Percentiles rank a stretch among this genome's conserved stretches.
Conservation (phyloP, 2,329 filamentous ascomycete species). For the Aspergillus sojae region DNA sequence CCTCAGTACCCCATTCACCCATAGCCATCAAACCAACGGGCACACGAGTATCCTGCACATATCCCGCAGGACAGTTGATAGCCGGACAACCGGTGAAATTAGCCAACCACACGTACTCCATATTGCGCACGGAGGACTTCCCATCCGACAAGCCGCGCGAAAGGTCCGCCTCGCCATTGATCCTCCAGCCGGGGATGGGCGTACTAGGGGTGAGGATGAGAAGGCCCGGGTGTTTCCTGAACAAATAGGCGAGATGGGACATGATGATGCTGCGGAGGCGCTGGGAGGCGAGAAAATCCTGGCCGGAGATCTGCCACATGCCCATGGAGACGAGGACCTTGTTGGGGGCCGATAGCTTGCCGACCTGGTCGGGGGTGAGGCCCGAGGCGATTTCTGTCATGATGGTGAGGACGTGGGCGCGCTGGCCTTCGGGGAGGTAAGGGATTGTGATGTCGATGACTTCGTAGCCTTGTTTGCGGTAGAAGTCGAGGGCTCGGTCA, state of each 20-base stretch:
- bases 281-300: slow-evolving; percentile 73
- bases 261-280: slow-evolving; percentile 75
- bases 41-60: slow-evolving; percentile 51
- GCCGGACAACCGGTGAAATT: slow-evolving; percentile 81
- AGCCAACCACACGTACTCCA: slow-evolving; percentile 84
- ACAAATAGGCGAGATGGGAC: slow-evolving; percentile 74
- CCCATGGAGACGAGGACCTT: slow-evolving; percentile 67
- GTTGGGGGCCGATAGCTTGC: slow-evolving; percentile 66
- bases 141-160: slow-evolving; percentile 69
- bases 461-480: slow-evolving; percentile 41
- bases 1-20: slow-evolving; percentile 58
- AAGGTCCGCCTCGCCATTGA: slow-evolving; percentile 61
- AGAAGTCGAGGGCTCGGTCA: slow-evolving; percentile 62
- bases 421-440: slow-evolving; percentile 68
- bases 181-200: slow-evolving; percentile 74
- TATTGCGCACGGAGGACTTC: slow-evolving; percentile 72
- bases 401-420: slow-evolving; percentile 77
- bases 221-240: slow-evolving; percentile 70
- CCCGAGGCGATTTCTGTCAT: slow-evolving; percentile 68
- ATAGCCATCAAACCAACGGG: slow-evolving; percentile 59
- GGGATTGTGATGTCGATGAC: slow-evolving; percentile 56
- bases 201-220: slow-evolving; percentile 78
- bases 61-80: slow-evolving; percentile 74
- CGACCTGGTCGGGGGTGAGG: slow-evolving; percentile 54
- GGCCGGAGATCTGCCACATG: slow-evolving; percentile 64